A percentile compares a stretch with the other conserved stretches of the same genome.
Conservation (phyloP, 2,329 filamentous ascomycete genomes). For the Macroventuria anomochaeta region DNA sequence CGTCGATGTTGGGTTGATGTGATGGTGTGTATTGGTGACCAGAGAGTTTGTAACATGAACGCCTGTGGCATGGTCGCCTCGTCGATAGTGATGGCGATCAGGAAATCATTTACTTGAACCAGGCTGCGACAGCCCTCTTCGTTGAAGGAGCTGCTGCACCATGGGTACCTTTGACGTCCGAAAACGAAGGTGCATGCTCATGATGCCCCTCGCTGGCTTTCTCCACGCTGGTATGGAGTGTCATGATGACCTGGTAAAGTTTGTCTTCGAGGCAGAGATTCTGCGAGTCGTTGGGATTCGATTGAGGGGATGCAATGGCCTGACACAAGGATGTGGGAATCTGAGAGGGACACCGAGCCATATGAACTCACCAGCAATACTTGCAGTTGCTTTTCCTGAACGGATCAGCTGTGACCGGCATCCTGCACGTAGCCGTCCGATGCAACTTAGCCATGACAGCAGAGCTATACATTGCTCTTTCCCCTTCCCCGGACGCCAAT, state of each 20-base stretch:
- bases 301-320: neutral
- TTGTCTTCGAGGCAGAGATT: too few species aligned
- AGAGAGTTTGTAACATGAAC: neutral
- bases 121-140: neutral
- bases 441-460: neutral
- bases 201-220: neutral
- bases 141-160: neutral
- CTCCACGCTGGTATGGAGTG: neutral
- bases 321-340: neutral
- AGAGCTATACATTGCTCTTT: neutral
- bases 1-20: neutral
- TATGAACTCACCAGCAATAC: neutral
- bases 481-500: neutral
- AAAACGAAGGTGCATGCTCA: neutral
- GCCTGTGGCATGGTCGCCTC: neutral
- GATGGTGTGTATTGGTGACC: neutral
- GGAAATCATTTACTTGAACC: neutral
- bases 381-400: neutral
- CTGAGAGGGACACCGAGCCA: neutral
- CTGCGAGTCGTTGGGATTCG: neutral
- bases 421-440: conserved; percentile 3
- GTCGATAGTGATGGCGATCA: neutral
- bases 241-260: neutral
- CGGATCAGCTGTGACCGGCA: neutral
- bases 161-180: too few species aligned